Evolutionary conservation across 306 rosid species (phyloP).

Genomic region (Fragaria nilgerrensis): DNA sequence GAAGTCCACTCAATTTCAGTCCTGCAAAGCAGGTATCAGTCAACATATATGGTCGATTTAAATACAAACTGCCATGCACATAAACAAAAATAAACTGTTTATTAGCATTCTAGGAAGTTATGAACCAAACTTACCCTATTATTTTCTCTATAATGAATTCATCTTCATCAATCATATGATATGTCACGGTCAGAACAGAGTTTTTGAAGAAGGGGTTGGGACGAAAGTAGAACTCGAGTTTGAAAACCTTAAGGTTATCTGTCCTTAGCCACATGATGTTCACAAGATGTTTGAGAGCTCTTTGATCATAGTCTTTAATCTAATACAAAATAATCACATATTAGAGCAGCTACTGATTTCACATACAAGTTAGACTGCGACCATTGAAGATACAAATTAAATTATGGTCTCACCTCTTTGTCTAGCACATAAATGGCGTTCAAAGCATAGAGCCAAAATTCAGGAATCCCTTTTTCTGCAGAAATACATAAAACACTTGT

Average conservation of each 20-base stretch:
- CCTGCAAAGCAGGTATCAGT: no score
- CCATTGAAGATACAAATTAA: no score
- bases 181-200: constrained; percentile 61
- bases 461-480: constrained; percentile 77
- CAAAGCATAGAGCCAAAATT: constrained; percentile 78
- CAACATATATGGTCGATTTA: no score
- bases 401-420: constrained; percentile 60
- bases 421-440: constrained; percentile 67
- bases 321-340: constrained; percentile 24
- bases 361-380: no score
- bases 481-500: not conserved
- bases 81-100: not conserved
- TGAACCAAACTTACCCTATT: constrained; percentile 51
- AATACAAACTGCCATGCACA: no score
- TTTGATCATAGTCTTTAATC: constrained; percentile 81
- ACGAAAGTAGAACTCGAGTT: constrained; percentile 67
- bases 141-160: constrained; percentile 81
- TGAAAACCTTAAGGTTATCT: constrained; percentile 76
- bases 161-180: constrained; percentile 86
- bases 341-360: no score
- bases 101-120: not conserved
- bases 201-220: constrained; percentile 69
- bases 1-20: no score
- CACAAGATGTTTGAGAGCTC: constrained; percentile 66
- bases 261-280: constrained; percentile 76